These are phyloP conservation scores for Lentinula detonsa DNA, from an alignment of 768 basidiomycete species.

Conservation along the genomic window DNA sequence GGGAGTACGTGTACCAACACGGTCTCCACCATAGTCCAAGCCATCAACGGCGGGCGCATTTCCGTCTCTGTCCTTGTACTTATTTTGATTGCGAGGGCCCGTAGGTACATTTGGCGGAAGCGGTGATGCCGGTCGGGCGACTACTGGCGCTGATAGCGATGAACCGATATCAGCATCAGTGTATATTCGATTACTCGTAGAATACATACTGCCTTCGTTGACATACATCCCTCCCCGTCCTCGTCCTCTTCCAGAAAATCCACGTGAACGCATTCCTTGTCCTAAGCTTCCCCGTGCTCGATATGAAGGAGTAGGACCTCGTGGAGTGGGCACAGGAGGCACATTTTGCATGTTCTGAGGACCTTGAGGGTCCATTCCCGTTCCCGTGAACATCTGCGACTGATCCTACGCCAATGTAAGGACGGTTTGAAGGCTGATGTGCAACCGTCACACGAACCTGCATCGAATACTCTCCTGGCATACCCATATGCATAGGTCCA, in stretches of 20 bases:
- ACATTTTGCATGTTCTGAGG: not conserved
- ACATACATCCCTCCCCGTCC: constrained; percentile 32
- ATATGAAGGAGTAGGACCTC: constrained; percentile 27
- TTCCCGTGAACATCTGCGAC: constrained; percentile 35
- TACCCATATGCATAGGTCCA: constrained; percentile 64
- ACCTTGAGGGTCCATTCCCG: not conserved
- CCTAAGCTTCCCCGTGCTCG: constrained; percentile 27
- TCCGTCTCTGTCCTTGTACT: constrained; percentile 85
- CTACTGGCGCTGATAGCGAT: constrained; percentile 31
- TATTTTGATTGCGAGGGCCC: constrained; percentile 82
- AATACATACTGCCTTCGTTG: constrained; percentile 29
- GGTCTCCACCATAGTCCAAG: constrained; percentile 71
- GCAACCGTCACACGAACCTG: constrained; percentile 48
- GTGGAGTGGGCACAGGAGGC: constrained; percentile 12
- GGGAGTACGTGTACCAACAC: constrained; percentile 34
- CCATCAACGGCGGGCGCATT: constrained; percentile 85
- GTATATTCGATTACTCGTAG: constrained; percentile 2
- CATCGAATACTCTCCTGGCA: constrained; percentile 65
- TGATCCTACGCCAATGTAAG: constrained; percentile 40
- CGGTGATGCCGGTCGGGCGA: constrained; percentile 76
- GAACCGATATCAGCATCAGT: not conserved
- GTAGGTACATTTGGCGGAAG: constrained; percentile 85
- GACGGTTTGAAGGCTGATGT: constrained; percentile 11
- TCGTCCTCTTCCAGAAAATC: constrained; percentile 32
- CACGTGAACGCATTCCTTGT: constrained; percentile 32